These are phyloP conservation scores for Bryopsis sp. DNA, from an alignment of 139 green algal genomes.

Conservation along the genomic window DNA sequence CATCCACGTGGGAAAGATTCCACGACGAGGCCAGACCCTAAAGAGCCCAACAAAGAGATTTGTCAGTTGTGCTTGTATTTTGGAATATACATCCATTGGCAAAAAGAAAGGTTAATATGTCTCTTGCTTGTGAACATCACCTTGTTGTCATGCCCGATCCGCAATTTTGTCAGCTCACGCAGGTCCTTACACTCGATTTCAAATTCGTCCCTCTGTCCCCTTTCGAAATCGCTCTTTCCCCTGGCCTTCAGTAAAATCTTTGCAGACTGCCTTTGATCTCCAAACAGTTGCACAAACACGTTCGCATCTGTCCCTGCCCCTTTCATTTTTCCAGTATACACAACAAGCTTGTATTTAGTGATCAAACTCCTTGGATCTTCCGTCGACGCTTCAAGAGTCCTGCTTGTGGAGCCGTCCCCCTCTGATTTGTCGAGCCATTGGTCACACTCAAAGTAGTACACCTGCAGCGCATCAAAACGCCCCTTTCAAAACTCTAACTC, in stretches of 20 bases:
- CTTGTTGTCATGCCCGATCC: constrained; percentile 1
- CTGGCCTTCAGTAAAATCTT: constrained; percentile 36
- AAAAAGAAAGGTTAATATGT: too few species aligned
- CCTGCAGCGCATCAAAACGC: too few species aligned
- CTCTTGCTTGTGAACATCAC: not conserved
- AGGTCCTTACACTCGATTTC: constrained; percentile 15
- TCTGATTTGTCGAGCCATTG: constrained; percentile 39
- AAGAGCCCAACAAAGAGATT: too few species aligned
- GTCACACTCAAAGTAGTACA: constrained; percentile 44
- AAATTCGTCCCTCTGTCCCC: constrained; percentile 27
- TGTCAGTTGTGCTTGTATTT: too few species aligned
- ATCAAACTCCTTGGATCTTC: too few species aligned
- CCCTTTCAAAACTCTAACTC: too few species aligned
- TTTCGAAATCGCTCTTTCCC: constrained; percentile 32
- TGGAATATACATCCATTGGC: too few species aligned
- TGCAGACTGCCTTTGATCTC: too few species aligned
- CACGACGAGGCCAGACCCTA: too few species aligned
- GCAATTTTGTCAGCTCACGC: not conserved
- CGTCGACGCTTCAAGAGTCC: not conserved
- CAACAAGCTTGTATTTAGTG: not conserved
- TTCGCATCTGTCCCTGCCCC: constrained; percentile 31
- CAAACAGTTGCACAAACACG: constrained; percentile 39
- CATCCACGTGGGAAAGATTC: too few species aligned
- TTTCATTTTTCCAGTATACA: not conserved
- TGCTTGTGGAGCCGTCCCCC: constrained; percentile 26